Percentiles rank a stretch among this genome's conserved stretches.
phyloP scores from a whole-genome alignment of 1,284 basidiomycete species.

The Papiliotrema nemorosa region DNA sequence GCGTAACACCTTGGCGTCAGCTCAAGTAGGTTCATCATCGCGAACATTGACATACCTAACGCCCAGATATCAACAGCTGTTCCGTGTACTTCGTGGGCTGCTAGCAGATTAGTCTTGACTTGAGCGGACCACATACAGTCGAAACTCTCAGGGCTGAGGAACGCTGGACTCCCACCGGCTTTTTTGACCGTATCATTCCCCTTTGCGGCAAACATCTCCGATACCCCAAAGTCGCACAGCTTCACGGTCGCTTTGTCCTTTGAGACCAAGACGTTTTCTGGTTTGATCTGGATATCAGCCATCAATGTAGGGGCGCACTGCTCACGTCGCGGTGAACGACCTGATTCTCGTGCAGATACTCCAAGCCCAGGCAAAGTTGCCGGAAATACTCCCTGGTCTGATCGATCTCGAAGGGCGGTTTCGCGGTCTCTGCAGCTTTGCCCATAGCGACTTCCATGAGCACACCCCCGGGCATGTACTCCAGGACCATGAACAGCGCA shows the following conservation, averaged over 20 bases:
- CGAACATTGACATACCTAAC: slow-evolving; percentile 42
- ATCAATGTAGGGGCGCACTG: neutral
- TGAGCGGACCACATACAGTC: slow-evolving; percentile 22
- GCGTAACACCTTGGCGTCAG: slow-evolving; percentile 50
- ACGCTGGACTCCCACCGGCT: slow-evolving; percentile 56
- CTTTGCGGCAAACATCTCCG: slow-evolving; percentile 53
- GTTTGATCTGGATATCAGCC: slow-evolving; percentile 48
- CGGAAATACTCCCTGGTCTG: slow-evolving; percentile 52
- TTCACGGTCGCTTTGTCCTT: slow-evolving; percentile 54
- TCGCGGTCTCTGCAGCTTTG: slow-evolving; percentile 37
- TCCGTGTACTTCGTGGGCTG: slow-evolving; percentile 45
- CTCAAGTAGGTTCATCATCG: neutral
- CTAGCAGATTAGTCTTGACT: slow-evolving; percentile 3
- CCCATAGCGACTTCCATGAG: slow-evolving; percentile 52
- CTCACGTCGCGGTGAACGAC: slow-evolving; percentile 54
- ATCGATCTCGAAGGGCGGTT: slow-evolving; percentile 32
- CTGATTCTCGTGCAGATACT: slow-evolving; percentile 56
- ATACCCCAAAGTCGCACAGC: slow-evolving; percentile 59
- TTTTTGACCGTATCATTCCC: slow-evolving; percentile 52
- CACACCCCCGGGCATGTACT: slow-evolving; percentile 53
- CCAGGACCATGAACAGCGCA: slow-evolving; percentile 55
- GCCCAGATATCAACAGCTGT: slow-evolving; percentile 57
- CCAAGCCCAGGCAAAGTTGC: slow-evolving; percentile 54
- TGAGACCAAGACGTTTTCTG: slow-evolving; percentile 56
- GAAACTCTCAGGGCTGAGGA: slow-evolving; percentile 55